A percentile compares a stretch with the other conserved stretches of the same genome.
These are phyloP conservation scores for Pelomyxa schiedti DNA, from an alignment of 78 protist genomes.

Conservation along the genomic window DNA sequence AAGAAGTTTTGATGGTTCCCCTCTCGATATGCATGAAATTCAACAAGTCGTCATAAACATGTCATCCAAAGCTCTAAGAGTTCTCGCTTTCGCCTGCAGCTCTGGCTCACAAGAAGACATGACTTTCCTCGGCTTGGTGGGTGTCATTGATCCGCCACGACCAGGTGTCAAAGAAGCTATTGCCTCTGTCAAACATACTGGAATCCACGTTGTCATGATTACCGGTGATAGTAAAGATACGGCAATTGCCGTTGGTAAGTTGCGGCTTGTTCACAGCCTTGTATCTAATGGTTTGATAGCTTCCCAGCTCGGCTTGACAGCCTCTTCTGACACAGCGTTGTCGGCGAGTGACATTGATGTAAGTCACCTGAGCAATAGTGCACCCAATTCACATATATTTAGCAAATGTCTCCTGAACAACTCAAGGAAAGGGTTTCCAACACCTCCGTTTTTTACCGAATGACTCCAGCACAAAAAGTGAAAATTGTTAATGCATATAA, in stretches of 20 bases:
- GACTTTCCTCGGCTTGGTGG: conserved; percentile 31
- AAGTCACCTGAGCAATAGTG: no score
- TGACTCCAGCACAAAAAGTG: conserved; percentile 1
- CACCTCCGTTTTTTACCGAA: conserved; percentile 20
- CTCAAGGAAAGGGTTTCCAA: neutral
- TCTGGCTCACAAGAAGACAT: neutral
- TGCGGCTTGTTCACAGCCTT: conserved; percentile 5
- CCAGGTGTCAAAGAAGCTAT: conserved; percentile 40
- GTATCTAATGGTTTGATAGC: conserved; percentile 5
- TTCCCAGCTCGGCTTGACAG: conserved; percentile 5
- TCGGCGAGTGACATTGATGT: no score
- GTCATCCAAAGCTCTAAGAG: neutral
- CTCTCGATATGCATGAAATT: neutral
- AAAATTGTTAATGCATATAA: neutral
- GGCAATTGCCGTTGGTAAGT: conserved; percentile 15
- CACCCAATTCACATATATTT: no score
- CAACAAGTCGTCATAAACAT: neutral
- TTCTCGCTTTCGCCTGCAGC: neutral
- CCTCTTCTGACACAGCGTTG: no score
- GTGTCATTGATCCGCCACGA: conserved; percentile 61
- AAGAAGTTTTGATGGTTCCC: neutral
- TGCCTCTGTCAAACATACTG: conserved; percentile 5
- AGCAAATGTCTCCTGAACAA: neutral
- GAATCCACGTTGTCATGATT: conserved; percentile 59
- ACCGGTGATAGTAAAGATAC: conserved; percentile 37